Percentiles rank a stretch among this genome's conserved stretches.
Evolutionary conservation across 1,284 basidiomycete species (phyloP).

Genomic region (Apiotrichum porosum): DNA sequence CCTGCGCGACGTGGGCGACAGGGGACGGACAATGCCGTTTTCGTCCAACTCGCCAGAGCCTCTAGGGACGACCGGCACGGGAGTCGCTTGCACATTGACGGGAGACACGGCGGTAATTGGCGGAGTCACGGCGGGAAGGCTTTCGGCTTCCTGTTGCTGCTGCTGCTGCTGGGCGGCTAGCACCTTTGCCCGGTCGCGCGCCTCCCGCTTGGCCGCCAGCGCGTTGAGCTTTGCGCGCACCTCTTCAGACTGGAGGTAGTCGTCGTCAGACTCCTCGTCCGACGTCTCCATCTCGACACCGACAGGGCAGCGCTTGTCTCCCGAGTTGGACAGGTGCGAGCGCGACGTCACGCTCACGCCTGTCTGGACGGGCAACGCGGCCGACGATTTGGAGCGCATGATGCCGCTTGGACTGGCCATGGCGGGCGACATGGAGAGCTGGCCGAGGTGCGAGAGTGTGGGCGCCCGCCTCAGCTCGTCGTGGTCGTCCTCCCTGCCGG

Average conservation of each 20-base stretch:
- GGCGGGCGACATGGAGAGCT: conserved; percentile 22
- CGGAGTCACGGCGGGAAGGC: too few species aligned
- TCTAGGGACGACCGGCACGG: too few species aligned
- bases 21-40: conserved; percentile 29
- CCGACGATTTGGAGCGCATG: conserved; percentile 41
- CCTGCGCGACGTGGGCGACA: conserved; percentile 37
- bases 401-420: conserved; percentile 5
- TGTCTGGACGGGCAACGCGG: conserved; percentile 41
- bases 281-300: conserved; percentile 33
- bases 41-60: conserved; percentile 22
- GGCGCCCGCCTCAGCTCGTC: conserved; percentile 25
- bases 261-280: conserved; percentile 33
- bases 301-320: conserved; percentile 12
- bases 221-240: conserved; percentile 36
- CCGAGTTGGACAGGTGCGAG: conserved; percentile 7
- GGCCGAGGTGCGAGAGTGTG: conserved; percentile 30
- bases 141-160: background rate
- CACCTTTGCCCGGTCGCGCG: conserved; percentile 4
- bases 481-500: background rate
- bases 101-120: background rate
- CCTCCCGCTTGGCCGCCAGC: conserved; percentile 30
- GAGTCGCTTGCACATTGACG: too few species aligned
- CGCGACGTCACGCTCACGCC: conserved; percentile 37
- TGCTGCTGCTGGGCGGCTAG: too few species aligned
- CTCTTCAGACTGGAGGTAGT: conserved; percentile 34